phyloP scores from a whole-genome alignment of 1,284 basidiomycete species.

The Ganoderma resinaceum region DNA sequence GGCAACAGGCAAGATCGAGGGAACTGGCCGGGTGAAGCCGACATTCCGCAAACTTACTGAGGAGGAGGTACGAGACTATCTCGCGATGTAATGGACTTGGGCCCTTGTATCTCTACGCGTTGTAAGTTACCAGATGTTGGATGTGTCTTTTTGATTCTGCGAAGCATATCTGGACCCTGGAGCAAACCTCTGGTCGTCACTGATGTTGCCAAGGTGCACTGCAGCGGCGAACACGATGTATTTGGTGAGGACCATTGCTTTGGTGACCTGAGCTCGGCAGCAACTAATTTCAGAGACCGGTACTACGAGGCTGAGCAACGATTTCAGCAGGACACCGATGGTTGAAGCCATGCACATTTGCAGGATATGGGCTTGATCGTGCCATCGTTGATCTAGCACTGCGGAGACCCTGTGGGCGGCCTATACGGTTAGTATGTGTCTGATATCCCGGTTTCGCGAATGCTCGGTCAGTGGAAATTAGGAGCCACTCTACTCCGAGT shows the following conservation, averaged over 20 bases:
- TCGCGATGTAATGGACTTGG: constrained; percentile 66
- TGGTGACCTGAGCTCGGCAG: background rate
- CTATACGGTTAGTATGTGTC: background rate
- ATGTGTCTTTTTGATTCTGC: constrained; percentile 14
- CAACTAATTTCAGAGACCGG: background rate
- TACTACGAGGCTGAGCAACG: background rate
- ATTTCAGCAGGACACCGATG: background rate
- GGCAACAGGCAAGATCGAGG: constrained; percentile 74
- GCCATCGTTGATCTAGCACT: background rate
- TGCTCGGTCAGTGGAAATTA: background rate
- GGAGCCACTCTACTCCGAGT: background rate
- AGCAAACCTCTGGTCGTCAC: background rate
- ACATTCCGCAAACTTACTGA: constrained; percentile 94
- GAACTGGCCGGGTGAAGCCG: constrained; percentile 79
- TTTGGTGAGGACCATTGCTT: background rate
- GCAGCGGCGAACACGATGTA: background rate
- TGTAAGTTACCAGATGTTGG: constrained; percentile 33
- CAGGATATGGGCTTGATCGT: background rate
- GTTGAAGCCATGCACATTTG: background rate
- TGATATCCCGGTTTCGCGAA: background rate
- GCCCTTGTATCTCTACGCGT: constrained; percentile 30
- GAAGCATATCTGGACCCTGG: background rate
- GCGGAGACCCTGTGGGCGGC: background rate
- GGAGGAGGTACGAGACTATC: constrained; percentile 94
- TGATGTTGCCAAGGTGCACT: background rate